phyloP scores from a whole-genome alignment of 1,284 basidiomycete genomes.

The Malassezia furfur region DNA sequence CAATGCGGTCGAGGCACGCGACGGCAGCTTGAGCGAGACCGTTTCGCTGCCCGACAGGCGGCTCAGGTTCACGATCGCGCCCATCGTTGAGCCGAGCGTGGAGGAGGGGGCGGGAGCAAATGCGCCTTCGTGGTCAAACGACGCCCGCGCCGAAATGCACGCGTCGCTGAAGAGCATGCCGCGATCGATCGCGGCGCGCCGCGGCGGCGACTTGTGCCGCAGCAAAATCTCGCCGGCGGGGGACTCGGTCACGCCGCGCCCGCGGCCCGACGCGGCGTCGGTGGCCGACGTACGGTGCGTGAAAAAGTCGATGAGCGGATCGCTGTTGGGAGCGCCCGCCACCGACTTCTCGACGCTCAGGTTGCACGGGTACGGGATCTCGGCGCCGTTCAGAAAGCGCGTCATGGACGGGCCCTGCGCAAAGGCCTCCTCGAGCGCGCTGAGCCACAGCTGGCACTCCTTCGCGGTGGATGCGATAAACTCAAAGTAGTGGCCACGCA shows the following conservation, averaged over 20 bases:
- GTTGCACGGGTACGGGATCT: conserved; percentile 32
- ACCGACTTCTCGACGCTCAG: conserved; percentile 4
- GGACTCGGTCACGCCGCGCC: neutral
- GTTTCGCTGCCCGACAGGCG: conserved; percentile 13
- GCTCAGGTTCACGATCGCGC: conserved; percentile 6
- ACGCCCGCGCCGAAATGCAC: conserved; percentile 30
- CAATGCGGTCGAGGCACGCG: neutral
- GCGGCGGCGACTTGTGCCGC: conserved; percentile 34
- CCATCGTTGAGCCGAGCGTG: neutral
- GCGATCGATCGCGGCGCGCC: conserved; percentile 34
- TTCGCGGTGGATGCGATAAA: conserved; percentile 35
- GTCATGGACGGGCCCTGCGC: conserved; percentile 19
- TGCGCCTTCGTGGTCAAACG: conserved; percentile 17
- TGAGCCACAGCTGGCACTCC: conserved; percentile 38
- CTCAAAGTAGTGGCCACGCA: conserved; percentile 44
- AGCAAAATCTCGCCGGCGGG: conserved; percentile 26
- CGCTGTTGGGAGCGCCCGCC: neutral
- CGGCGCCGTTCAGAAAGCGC: conserved; percentile 21
- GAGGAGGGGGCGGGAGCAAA: neutral
- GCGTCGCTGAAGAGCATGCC: conserved; percentile 43
- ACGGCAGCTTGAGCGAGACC: conserved; percentile 9
- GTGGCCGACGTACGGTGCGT: neutral
- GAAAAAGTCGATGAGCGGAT: neutral
- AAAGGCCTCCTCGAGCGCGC: conserved; percentile 29
- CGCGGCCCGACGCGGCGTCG: neutral